Conservation (phyloP, 1,284 basidiomycete genomes). For the Pseudozyma pruni region DNA sequence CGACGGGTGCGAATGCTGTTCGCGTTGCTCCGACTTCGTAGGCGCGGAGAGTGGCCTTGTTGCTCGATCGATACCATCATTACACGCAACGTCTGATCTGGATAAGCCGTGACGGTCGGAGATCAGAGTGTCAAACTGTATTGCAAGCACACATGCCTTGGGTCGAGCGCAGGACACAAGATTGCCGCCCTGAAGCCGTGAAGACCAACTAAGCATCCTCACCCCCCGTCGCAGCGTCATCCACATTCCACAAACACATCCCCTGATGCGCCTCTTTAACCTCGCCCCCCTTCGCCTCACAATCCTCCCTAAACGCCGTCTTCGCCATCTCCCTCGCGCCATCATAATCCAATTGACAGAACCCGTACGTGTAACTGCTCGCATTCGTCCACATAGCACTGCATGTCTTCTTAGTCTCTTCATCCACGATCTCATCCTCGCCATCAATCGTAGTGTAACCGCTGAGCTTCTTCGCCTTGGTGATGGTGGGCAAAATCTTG, state of each 20-base stretch:
- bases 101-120: neutral
- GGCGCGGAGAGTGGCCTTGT: neutral
- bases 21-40: constrained; percentile 47
- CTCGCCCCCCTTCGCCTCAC: constrained; percentile 19
- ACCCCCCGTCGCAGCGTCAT: constrained; percentile 32
- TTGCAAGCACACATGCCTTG: too few species aligned
- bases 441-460: constrained; percentile 29
- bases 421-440: constrained; percentile 27
- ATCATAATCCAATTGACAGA: constrained; percentile 37
- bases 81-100: neutral
- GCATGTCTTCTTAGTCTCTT: constrained; percentile 28
- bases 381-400: constrained; percentile 35
- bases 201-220: too few species aligned
- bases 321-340: constrained; percentile 11
- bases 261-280: constrained; percentile 21
- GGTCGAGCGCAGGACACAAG: too few species aligned
- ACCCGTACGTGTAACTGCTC: constrained; percentile 26
- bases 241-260: constrained; percentile 40
- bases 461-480: constrained; percentile 7
- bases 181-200: too few species aligned
- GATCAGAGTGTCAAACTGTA: too few species aligned
- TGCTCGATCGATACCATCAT: constrained; percentile 20
- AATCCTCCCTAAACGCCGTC: constrained; percentile 26
- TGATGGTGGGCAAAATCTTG: constrained; percentile 21
- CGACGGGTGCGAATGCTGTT: constrained; percentile 52